Base-by-base conservation (phyloP, 2,329 filamentous ascomycete genomes). In the Albifimbria verrucaria region DNA sequence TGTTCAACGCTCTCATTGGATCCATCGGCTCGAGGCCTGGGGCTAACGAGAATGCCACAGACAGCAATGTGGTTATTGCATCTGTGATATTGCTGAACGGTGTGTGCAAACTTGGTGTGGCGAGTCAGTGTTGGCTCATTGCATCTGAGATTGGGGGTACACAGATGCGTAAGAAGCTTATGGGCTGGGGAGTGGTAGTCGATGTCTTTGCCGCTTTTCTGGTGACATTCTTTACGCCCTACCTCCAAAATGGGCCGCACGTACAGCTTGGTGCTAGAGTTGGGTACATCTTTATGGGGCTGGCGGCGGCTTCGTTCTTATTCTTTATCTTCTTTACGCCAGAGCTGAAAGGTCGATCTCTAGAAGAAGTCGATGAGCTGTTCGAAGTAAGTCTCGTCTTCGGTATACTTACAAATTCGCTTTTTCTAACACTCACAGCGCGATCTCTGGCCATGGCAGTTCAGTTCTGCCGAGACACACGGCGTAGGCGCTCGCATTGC, bases 331-430 rank as follows among this genome's bases (percentile, higher is more conserved):
- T 57, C 22, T 59, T 49, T 39, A 54, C 52, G 24, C 58, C 58
- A 3, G 63, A 64, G 57, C 61, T 60, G 28, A 56, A 62, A 41
- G 60, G 60, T 7, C 42, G 57, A 15, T 60, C 59, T 5, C 60
- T 65, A 2, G 62, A 65, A 50, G 61, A 65, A 48, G 54, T 65
- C 15, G 61, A 64, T 45, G 52, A 59, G 51, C 42, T 61, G 32
- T 62, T 64, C 41, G 58, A 63, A 17, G 49, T 51, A 46, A 18
- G 47, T 17, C 32, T 39, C 12, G 12, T 39, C 12, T 39, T n/a
- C 32, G 32, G 32, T 39, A 12, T 6, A 39, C 32, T 39, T 17
- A 39, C 32, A 32, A n/a, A n/a, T 39, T 45, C 12, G 22, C n/a
- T n/a, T n/a, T n/a, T n/a, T n/a, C n/a, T n/a, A n/a, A n/a, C n/a